Evolutionary conservation across 768 basidiomycete species (phyloP).

Genomic region (Mycena albidolilacea): DNA sequence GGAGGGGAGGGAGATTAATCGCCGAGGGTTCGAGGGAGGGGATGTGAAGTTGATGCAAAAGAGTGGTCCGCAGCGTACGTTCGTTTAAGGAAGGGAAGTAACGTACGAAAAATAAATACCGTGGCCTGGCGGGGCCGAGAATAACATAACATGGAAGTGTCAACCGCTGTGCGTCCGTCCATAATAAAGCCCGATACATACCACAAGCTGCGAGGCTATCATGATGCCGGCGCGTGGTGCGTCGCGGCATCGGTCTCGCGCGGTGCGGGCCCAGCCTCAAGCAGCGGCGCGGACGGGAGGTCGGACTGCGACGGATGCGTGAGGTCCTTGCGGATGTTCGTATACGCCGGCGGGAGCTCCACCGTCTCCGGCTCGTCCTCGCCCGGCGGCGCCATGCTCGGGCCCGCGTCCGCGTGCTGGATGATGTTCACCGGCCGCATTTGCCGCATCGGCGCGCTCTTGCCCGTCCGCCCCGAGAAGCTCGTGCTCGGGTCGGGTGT

Average conservation of each 20-base stretch:
- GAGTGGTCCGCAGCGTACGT: constrained; percentile 16
- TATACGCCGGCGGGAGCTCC: constrained; percentile 89
- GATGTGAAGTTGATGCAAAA: not conserved
- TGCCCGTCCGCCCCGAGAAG: constrained; percentile 52
- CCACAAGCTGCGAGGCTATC: not conserved
- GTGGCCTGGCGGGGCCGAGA: constrained; percentile 8
- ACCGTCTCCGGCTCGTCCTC: constrained; percentile 77
- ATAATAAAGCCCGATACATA: constrained; percentile 19
- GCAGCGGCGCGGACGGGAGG: not conserved
- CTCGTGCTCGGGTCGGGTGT: constrained; percentile 59
- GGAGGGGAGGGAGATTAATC: not conserved
- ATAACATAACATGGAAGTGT: constrained; percentile 17
- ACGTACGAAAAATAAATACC: constrained; percentile 34
- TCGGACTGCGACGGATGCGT: not conserved
- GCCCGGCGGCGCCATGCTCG: constrained; percentile 52
- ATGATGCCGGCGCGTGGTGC: constrained; percentile 3
- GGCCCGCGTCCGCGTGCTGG: constrained; percentile 89
- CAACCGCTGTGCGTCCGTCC: constrained; percentile 24
- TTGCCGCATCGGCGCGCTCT: constrained; percentile 64
- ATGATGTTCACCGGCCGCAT: constrained; percentile 84
- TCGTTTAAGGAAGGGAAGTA: constrained; percentile 20
- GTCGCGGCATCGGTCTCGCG: not conserved
- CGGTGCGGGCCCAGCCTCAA: not conserved
- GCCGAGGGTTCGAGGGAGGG: not conserved
- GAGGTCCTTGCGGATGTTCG: constrained; percentile 62